These are phyloP conservation scores for Ceratobasidium sp. DNA, from an alignment of 1,284 basidiomycete genomes.

Conservation along the genomic window DNA sequence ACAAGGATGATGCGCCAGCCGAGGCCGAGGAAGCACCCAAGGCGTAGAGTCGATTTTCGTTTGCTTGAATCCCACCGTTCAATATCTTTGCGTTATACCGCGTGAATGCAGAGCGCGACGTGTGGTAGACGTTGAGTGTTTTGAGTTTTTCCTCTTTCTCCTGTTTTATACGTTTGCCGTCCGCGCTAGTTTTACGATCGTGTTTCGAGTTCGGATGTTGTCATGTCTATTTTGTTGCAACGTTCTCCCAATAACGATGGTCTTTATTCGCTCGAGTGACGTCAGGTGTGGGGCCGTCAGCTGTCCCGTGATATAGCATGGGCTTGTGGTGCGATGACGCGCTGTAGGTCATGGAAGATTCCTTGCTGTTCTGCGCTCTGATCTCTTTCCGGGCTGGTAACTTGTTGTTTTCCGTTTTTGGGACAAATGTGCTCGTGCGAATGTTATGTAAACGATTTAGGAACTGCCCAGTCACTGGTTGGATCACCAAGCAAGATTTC, in stretches of 20 bases:
- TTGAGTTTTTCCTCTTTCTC: neutral
- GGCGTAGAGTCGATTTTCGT: neutral
- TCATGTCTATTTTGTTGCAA: constrained; percentile 28
- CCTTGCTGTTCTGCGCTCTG: too few species aligned
- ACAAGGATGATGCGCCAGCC: constrained; percentile 3
- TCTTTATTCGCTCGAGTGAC: too few species aligned
- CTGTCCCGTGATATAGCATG: too few species aligned
- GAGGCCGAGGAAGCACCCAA: constrained; percentile 16
- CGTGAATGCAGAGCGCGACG: constrained; percentile 39
- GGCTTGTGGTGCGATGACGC: too few species aligned
- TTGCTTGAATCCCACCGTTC: constrained; percentile 27
- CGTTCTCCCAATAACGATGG: constrained; percentile 14
- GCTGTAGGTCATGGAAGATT: too few species aligned
- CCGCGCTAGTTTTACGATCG: constrained; percentile 2
- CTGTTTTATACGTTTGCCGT: constrained; percentile 5
- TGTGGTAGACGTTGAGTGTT: constrained; percentile 31
- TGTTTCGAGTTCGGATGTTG: constrained; percentile 37
- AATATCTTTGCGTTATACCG: constrained; percentile 32
- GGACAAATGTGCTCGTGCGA: too few species aligned
- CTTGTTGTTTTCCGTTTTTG: too few species aligned
- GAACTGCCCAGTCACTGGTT: too few species aligned
- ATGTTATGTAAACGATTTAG: too few species aligned
- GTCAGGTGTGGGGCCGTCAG: too few species aligned
- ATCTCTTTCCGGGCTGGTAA: too few species aligned
- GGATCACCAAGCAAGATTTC: too few species aligned